Base-by-base conservation (phyloP, 2,329 filamentous ascomycete genomes). In the Pseudonectria buxi region DNA sequence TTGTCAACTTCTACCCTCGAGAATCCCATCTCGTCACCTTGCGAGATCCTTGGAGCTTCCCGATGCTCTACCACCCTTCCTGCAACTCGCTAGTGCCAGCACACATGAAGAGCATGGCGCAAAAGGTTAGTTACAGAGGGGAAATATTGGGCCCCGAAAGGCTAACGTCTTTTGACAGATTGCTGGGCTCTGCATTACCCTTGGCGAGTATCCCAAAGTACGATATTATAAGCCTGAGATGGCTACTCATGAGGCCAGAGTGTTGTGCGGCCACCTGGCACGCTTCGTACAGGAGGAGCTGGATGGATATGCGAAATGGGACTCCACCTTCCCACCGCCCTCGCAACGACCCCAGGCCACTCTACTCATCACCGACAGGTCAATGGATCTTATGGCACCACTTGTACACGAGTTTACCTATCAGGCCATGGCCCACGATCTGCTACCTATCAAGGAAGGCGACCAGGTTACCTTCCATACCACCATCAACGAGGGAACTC, bases 391-490 rank as follows among this genome's bases (percentile, higher is more conserved):
- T 4, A 78, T 83, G 64, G 81, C 90, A 0, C 92, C 92, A 1
- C 65, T 96, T 10, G 57, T 96, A 4, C 92, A 98, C 62, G 92
- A 98, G 54, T 95, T 98, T 57, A 95, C 92, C 10, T 98, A 96
- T 58, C 92, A 98, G 62, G 88, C 92, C 33, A 96, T 98, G 90
- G 90, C 87, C 4, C 86, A 95, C 59, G 92, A 98, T 56, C 68
- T 98, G 7, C 67, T 98, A 22, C 83, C 84, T 1, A 87, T 98
- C 54, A 81, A 84, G 51, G 92, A 96, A 35, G 82, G 77, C 15
- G 88, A 95, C 46, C 95, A 92, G 58, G 75, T 94, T 9, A 87
- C 83, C 0, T 98, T 89, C 57, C 82, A 81, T 47, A 89, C 88
- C 34, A 68, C 75, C 2, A 69, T 92, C 44, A 92, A 94, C 46